Evolutionary conservation across 345 rosid genomes (phyloP).

Genomic region (Gynandropsis gynandra): DNA sequence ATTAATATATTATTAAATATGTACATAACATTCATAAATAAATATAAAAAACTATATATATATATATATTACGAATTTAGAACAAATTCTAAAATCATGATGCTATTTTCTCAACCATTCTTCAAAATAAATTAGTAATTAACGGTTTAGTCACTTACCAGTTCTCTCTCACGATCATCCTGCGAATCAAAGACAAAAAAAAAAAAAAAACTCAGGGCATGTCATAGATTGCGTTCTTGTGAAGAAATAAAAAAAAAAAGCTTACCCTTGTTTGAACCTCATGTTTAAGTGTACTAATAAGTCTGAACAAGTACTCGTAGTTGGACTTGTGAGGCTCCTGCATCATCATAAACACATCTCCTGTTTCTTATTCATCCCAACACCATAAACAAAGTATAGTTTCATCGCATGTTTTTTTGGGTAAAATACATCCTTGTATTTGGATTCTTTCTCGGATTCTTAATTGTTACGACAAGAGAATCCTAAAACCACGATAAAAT

Average conservation of each 20-base stretch:
- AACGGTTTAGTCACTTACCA: slow-evolving; percentile 25
- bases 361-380: no score
- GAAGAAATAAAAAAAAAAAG: slow-evolving; percentile 1
- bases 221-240: slow-evolving; percentile 3
- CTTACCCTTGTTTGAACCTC: slow-evolving; percentile 34
- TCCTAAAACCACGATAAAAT: no score
- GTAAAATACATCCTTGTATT: no score
- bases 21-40: no score
- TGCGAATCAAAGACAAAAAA: background rate
- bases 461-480: no score
- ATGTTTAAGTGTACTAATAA: slow-evolving; percentile 26
- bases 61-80: background rate
- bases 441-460: no score
- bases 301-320: slow-evolving; percentile 31
- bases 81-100: no score
- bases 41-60: background rate
- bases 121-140: background rate
- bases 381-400: no score
- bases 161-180: slow-evolving; percentile 32
- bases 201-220: background rate
- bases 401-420: no score
- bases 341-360: slow-evolving; percentile 12
- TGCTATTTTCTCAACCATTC: no score
- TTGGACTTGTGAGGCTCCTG: slow-evolving; percentile 37
- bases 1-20: no score